These are phyloP conservation scores for Trichoderma sp. DNA, from an alignment of 2,329 filamentous ascomycete genomes.

Conservation along the genomic window DNA sequence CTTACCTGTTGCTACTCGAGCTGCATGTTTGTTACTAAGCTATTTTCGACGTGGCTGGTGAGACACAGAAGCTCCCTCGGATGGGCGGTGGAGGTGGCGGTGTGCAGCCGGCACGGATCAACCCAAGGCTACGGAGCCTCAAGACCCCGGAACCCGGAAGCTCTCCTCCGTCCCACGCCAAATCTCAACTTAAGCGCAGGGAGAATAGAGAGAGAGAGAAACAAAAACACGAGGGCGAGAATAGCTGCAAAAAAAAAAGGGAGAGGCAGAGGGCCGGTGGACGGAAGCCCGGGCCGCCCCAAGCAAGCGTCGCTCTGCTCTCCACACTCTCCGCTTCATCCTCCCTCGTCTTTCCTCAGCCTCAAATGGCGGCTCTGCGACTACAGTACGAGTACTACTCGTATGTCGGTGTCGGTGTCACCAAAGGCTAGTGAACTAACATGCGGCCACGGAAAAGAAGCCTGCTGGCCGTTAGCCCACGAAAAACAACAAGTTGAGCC, in stretches of 20 bases:
- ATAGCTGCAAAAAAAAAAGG: neutral
- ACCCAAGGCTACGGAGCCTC: neutral
- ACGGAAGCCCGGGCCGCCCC: constrained; percentile 17
- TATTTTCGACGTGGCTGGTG: neutral
- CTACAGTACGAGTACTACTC: neutral
- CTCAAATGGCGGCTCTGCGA: constrained; percentile 19
- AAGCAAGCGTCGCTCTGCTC: neutral
- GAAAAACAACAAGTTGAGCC: neutral
- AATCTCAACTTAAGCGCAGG: neutral
- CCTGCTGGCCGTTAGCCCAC: neutral
- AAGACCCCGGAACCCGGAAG: constrained; percentile 7
- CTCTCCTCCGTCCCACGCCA: neutral
- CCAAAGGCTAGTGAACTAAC: neutral
- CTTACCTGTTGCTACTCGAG: neutral
- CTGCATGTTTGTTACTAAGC: neutral
- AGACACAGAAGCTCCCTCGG: neutral
- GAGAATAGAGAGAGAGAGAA: neutral
- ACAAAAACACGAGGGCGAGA: neutral
- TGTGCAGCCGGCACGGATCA: constrained; percentile 9
- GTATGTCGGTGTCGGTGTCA: too few species aligned
- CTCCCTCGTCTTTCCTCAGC: neutral
- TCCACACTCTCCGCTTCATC: neutral
- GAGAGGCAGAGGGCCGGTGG: neutral
- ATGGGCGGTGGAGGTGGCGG: constrained; percentile 3
- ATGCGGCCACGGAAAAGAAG: neutral